phyloP scores from a whole-genome alignment of 1,284 basidiomycete species.

The Marasmius oreades region DNA sequence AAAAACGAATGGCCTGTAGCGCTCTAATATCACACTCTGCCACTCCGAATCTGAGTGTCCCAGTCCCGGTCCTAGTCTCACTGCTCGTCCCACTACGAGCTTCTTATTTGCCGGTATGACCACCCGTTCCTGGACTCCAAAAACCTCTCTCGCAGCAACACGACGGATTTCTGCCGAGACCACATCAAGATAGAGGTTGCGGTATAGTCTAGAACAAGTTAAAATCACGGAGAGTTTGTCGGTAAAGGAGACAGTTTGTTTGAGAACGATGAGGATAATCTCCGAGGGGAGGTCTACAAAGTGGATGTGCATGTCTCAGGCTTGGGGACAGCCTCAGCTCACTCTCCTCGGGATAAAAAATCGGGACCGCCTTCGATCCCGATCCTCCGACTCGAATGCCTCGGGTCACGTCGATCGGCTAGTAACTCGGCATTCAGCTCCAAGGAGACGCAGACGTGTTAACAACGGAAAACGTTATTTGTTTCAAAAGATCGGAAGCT shows the following conservation, averaged over 20 bases:
- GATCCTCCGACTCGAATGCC: too few species aligned
- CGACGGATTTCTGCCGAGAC: neutral
- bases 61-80: neutral
- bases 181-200: neutral
- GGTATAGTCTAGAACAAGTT: neutral
- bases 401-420: too few species aligned
- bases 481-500: too few species aligned
- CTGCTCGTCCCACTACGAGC: too few species aligned
- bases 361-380: too few species aligned
- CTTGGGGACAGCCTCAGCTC: too few species aligned
- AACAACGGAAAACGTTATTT: too few species aligned
- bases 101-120: too few species aligned
- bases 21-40: neutral
- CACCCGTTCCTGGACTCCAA: neutral
- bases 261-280: neutral
- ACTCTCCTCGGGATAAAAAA: too few species aligned
- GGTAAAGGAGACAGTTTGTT: neutral
- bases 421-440: too few species aligned
- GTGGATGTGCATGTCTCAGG: too few species aligned
- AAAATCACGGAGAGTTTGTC: neutral
- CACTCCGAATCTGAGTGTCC: neutral
- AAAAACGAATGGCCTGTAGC: neutral
- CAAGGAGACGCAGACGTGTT: too few species aligned
- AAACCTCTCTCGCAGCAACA: neutral
- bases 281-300: neutral